Percentiles rank a stretch among this genome's conserved stretches.
phyloP scores from a whole-genome alignment of 1,139 yeast genomes.

The Kurtzmaniella quercitrusa region DNA sequence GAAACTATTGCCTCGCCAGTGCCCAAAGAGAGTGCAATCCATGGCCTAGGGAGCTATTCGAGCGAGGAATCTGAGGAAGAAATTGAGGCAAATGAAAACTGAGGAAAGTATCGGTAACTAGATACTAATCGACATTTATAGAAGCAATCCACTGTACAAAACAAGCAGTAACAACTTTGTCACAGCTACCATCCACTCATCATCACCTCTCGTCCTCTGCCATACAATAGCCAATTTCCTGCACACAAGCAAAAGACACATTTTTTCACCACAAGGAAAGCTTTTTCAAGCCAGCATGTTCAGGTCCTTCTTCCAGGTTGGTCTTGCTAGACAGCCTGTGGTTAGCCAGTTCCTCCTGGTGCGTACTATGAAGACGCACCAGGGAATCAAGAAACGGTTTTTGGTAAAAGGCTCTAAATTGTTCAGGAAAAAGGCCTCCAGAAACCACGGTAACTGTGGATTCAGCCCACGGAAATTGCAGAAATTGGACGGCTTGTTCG shows the following conservation, averaged over 20 bases:
- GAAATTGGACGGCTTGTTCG: conserved; percentile 59
- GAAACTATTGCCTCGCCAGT: background rate
- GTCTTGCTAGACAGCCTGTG: conserved; percentile 13
- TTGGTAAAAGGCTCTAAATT: conserved; percentile 54
- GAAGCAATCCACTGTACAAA: no score
- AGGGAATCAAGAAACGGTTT: conserved; percentile 82
- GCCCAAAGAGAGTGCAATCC: background rate
- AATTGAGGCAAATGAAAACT: no score
- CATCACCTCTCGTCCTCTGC: no score
- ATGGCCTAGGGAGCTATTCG: background rate
- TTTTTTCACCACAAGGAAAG: background rate
- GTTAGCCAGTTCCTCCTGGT: conserved; percentile 30
- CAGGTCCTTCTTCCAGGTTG: conserved; percentile 5
- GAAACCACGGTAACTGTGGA: conserved; percentile 91
- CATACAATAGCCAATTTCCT: background rate
- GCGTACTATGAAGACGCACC: conserved; percentile 60
- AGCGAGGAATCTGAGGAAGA: background rate
- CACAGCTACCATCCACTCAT: no score
- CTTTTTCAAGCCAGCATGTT: conserved; percentile 4
- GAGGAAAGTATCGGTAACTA: no score
- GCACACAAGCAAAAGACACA: background rate
- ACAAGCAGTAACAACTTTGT: no score
- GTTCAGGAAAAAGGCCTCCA: conserved; percentile 72
- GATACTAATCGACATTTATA: no score
- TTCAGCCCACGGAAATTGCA: conserved; percentile 66